These are phyloP conservation scores for Tetrapyrgos nigripes DNA, from an alignment of 1,284 basidiomycete species.

Conservation along the genomic window DNA sequence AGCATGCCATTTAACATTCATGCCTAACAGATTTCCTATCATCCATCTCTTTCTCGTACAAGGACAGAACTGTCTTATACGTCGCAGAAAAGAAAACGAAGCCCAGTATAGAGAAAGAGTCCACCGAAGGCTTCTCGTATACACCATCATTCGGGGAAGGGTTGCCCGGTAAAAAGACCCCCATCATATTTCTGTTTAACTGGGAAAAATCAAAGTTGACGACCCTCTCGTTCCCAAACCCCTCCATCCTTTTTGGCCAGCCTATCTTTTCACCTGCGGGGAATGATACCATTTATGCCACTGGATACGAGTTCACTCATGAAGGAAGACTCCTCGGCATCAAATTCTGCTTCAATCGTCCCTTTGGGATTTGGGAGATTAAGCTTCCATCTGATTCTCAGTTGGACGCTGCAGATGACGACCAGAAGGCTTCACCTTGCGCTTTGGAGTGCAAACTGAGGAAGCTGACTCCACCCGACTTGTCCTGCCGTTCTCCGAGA, in stretches of 20 bases:
- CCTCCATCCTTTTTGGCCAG: slow-evolving; percentile 45
- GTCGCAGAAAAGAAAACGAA: slow-evolving; percentile 14
- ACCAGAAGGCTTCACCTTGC: slow-evolving; percentile 4
- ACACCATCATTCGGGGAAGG: slow-evolving; percentile 17
- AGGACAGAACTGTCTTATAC: slow-evolving; percentile 11
- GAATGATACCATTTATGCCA: slow-evolving; percentile 55
- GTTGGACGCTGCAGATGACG: slow-evolving; percentile 2
- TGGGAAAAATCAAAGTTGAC: slow-evolving; percentile 8
- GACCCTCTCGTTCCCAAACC: not conserved
- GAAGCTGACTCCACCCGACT: slow-evolving; percentile 48
- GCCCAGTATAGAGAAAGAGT: slow-evolving; percentile 1
- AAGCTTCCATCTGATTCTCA: slow-evolving; percentile 20
- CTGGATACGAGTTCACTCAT: slow-evolving; percentile 62
- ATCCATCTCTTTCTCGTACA: slow-evolving; percentile 12
- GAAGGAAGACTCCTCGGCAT: slow-evolving; percentile 68
- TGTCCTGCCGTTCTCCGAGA: slow-evolving; percentile 66
- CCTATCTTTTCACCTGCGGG: slow-evolving; percentile 51
- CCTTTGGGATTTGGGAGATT: slow-evolving; percentile 62
- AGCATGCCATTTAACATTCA: not conserved
- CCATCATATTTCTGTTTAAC: slow-evolving; percentile 9
- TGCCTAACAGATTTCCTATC: slow-evolving; percentile 9
- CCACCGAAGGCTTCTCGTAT: slow-evolving; percentile 9
- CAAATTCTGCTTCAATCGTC: slow-evolving; percentile 69
- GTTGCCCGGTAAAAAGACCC: slow-evolving; percentile 7
- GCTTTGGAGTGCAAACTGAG: slow-evolving; percentile 23